Evolutionary conservation across 179 eudicot genomes (phyloP).

Genomic region (Spergularia azorica): DNA sequence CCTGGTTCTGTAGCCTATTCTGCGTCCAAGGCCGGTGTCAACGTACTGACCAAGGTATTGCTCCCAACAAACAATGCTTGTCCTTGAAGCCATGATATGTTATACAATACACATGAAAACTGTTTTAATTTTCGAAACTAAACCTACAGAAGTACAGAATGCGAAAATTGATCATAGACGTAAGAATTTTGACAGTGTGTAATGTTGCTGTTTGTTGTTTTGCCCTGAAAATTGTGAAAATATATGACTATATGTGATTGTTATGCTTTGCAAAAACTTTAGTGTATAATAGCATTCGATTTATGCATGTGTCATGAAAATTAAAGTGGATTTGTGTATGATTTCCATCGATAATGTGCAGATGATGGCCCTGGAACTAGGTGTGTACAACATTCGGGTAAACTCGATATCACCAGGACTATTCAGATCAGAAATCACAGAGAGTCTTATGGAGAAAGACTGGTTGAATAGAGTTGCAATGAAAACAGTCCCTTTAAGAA

Average conservation of each 20-base stretch:
- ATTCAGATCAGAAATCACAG: slow-evolving; percentile 64
- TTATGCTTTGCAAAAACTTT: too few species aligned
- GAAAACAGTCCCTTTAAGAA: slow-evolving; percentile 44
- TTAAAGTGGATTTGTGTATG: background rate
- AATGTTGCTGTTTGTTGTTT: too few species aligned
- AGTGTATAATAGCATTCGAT: too few species aligned
- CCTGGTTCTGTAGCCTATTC: slow-evolving; percentile 60
- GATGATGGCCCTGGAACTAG: slow-evolving; percentile 73
- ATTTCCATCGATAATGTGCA: slow-evolving; percentile 20
- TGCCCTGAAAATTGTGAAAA: too few species aligned
- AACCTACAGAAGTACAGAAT: too few species aligned
- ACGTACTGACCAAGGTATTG: slow-evolving; percentile 60
- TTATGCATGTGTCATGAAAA: too few species aligned
- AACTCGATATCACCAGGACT: slow-evolving; percentile 67
- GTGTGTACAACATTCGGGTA: slow-evolving; percentile 52
- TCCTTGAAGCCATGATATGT: background rate
- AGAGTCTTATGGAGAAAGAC: slow-evolving; percentile 45
- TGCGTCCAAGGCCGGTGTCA: slow-evolving; percentile 55
- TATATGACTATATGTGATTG: too few species aligned
- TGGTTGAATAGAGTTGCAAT: slow-evolving; percentile 47
- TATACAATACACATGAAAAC: too few species aligned
- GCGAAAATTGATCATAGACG: too few species aligned
- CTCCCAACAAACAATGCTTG: background rate
- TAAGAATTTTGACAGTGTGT: too few species aligned
- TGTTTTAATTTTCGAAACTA: too few species aligned